Evolutionary conservation across 2,329 filamentous ascomycete species (phyloP), one percentile per base, ranked within the genome.

Genomic region (Didymella sp.): DNA sequence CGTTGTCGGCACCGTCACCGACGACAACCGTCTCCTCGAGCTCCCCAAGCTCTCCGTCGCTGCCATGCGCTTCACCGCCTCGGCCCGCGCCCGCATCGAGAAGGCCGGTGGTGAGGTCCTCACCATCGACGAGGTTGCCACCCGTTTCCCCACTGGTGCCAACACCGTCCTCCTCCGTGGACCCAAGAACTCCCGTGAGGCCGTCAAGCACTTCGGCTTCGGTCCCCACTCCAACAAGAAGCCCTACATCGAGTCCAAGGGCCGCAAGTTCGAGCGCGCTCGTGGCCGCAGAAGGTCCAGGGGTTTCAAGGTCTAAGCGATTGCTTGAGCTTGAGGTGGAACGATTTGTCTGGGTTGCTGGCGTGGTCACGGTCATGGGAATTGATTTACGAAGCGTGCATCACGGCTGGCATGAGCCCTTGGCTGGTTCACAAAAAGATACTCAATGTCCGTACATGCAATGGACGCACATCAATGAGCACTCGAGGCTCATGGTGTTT

Each of bases 181-280:
- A 68, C 93, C 95, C 81, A 99, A 97, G 92, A 98, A 98, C 84
- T 81, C 92, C 74, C 89, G 95, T 79, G 95, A 99, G 88, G 91
- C 95, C 65, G 85, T 98, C 81, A 98, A 96, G 90, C 96, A 99
- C 86, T 99, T 99, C 79, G 95, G 96, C 79, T 90, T 99, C 75
- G 96, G 95, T 71, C 95, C 95, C 69, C 95, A 99, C 88, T 93
- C 88, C 82, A 85, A 96, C 89, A 99, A 98, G 94, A 98, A 97
- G 88, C 94, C 94, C 73, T 91, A 96, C 75, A 87, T 99, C 77
- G 87, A 92, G 83, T 96, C 92, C 86, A 99, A 99, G 91, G 96
- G 96, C 78, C 90, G 95, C 84, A 99, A 99, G 87, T 99, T 99
- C 86, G 96, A 99, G 89, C 87, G 88, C 77, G 95, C 93, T 77